Conservation (phyloP, 2,329 filamentous ascomycete genomes). For the Polychaeton citri region DNA sequence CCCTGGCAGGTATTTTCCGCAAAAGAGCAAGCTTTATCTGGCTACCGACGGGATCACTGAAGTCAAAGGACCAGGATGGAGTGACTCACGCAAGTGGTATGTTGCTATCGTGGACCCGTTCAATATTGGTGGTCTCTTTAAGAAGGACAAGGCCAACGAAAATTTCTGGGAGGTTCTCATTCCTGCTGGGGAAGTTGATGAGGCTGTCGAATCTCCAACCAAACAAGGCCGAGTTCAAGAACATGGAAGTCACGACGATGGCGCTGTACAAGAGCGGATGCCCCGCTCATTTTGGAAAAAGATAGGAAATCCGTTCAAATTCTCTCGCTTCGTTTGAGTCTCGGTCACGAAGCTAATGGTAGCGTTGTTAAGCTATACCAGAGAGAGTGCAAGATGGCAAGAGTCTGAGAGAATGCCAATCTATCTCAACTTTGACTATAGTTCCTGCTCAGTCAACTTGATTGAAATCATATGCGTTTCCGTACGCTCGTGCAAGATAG, state of each 20-base stretch:
- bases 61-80: constrained; percentile 17
- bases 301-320: neutral
- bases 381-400: too few species aligned
- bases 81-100: constrained; percentile 7
- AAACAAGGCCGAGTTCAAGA: neutral
- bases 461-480: constrained; percentile 50
- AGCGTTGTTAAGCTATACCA: too few species aligned
- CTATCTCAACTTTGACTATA: too few species aligned
- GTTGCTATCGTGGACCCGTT: constrained; percentile 18
- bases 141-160: constrained; percentile 10
- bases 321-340: too few species aligned
- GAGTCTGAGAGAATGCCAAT: too few species aligned
- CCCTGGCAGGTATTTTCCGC: constrained; percentile 36
- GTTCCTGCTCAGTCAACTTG: constrained; percentile 23
- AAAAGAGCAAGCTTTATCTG: constrained; percentile 38
- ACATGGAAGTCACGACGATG: neutral
- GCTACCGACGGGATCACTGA: constrained; percentile 38
- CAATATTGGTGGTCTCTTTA: constrained; percentile 13
- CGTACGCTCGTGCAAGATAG: constrained; percentile 45
- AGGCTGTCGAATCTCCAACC: neutral
- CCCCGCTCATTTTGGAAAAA: neutral
- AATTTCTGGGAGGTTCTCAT: constrained; percentile 13
- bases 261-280: neutral
- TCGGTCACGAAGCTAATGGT: too few species aligned
- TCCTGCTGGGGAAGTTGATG: neutral